Evolutionary conservation across 495 filamentous ascomycete species (phyloP).

Genomic region (Penicillium diatomitis): DNA sequence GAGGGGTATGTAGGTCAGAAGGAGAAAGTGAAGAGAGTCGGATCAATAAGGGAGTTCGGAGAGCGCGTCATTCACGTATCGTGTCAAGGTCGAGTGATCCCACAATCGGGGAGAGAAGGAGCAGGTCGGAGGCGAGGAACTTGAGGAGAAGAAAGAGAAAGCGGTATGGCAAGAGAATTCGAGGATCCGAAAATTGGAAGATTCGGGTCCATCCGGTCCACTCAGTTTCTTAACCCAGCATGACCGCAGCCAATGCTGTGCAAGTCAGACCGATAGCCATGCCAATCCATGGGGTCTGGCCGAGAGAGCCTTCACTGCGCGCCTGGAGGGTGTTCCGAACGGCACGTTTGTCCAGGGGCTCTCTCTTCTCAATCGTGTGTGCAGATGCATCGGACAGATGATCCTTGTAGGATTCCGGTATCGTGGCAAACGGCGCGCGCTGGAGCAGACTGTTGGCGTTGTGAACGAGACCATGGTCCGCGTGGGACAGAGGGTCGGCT

Average conservation of each 20-base stretch:
- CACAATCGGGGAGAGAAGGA: slow-evolving; percentile 10
- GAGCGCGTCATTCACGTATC: slow-evolving; percentile 16
- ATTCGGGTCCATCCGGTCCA: not conserved
- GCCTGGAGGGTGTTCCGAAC: slow-evolving; percentile 21
- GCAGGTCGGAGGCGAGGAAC: not conserved
- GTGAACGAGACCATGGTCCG: slow-evolving; percentile 12
- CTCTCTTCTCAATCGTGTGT: not conserved
- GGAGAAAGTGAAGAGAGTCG: not conserved
- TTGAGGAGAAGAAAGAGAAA: slow-evolving; percentile 10
- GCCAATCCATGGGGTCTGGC: slow-evolving; percentile 41
- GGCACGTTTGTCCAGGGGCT: not conserved
- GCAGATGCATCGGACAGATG: slow-evolving; percentile 3
- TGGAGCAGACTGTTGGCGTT: slow-evolving; percentile 18
- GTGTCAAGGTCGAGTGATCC: not conserved
- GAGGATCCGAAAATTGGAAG: no score
- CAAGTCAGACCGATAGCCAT: slow-evolving; percentile 40
- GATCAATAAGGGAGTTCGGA: slow-evolving; percentile 2
- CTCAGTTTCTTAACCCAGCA: slow-evolving; percentile 25
- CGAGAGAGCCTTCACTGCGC: slow-evolving; percentile 37
- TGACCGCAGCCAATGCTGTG: slow-evolving; percentile 36
- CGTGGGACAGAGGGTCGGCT: slow-evolving; percentile 11
- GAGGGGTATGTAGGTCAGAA: not conserved
- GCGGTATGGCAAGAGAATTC: not conserved
- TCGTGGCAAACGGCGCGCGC: slow-evolving; percentile 18
- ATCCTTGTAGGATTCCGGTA: slow-evolving; percentile 14